Base-by-base conservation (phyloP, 2,329 filamentous ascomycete genomes). In the Aspergillus intermedius region DNA sequence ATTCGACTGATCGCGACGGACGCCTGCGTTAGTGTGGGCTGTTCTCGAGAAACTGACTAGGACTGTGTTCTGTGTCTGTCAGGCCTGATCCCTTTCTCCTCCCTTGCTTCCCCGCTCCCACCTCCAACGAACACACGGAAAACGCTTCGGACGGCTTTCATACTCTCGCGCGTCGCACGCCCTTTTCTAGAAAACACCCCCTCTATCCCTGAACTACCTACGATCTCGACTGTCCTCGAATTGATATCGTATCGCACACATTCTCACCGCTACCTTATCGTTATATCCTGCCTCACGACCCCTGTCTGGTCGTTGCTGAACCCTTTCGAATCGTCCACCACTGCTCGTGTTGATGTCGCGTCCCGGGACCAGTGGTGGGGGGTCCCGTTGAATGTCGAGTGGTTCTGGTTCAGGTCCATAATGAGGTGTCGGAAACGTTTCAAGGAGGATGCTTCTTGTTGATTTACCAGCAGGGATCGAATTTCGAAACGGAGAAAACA, bases 361-460 rank as follows among this genome's bases (percentile, higher is more conserved):
- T 51, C 51, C 54, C 34, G 51, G 52, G 49, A 54, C 51, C 48
- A 56, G 49, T 45, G 52, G 58, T 57, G 55, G 56, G 54, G 48
- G 55, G 49, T 58, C 60, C 62, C 58, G 58, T 59, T 66, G 63
- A 62, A 50, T 58, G 53, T 57, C 49, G 50, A 52, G 44, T 50
- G 51, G 48, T 28, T 48, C 52, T 52, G 56, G 54, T 47, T 51
- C 53, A 52, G 48, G 58, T 61, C 61, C 68, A 72, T 69, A 62
- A 72, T 72, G 70, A 64, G 67, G 68, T 68, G 65, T 69, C 67
- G 66, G 62, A 72, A 70, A 69, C 67, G 69, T 49, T 66, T 63
- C 54, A 71, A 68, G 61, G 60, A 65, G 60, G 61, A 68, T 68
- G 65, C 63, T 65, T 65, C 62, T 66, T 66, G 63, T 61, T 59